Conservation (phyloP, 75 land plant species). For the Azolla pinnata region DNA sequence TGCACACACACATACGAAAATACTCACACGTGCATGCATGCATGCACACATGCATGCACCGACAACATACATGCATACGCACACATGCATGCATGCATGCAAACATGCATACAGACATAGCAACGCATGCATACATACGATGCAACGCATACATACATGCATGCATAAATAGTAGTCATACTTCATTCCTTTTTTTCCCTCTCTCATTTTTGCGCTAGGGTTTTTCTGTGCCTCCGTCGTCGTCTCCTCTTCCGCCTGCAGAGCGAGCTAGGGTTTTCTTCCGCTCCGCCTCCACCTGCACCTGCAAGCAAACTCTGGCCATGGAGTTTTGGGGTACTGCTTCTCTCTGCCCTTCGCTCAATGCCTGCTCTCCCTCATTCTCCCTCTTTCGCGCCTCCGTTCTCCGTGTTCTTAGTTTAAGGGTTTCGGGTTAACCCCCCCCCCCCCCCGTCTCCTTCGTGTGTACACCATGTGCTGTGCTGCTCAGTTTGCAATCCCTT, state of each 20-base stretch:
- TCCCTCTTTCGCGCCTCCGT: neutral
- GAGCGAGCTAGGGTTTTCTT: too few relatives aligned
- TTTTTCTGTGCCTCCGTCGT: too few relatives aligned
- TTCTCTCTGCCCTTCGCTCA: neutral
- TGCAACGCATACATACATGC: neutral
- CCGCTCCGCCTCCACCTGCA: too few relatives aligned
- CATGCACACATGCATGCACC: neutral
- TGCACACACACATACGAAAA: neutral
- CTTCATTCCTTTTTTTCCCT: neutral
- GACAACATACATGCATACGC: neutral
- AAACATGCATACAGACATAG: neutral
- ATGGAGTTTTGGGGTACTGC: constrained; percentile 6
- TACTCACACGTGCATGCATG: neutral
- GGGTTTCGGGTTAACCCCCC: neutral
- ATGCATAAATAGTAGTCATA: neutral
- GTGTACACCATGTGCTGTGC: neutral
- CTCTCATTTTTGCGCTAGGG: neutral
- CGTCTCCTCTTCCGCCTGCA: too few relatives aligned
- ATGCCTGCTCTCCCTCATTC: neutral
- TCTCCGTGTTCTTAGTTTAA: neutral
- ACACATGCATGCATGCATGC: neutral
- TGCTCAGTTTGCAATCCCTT: neutral
- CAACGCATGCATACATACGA: neutral
- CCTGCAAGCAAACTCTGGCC: too few relatives aligned
- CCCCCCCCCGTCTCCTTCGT: neutral